phyloP scores from a whole-genome alignment of 495 filamentous ascomycete species.

The Hyphodiscus hymeniophilus region DNA sequence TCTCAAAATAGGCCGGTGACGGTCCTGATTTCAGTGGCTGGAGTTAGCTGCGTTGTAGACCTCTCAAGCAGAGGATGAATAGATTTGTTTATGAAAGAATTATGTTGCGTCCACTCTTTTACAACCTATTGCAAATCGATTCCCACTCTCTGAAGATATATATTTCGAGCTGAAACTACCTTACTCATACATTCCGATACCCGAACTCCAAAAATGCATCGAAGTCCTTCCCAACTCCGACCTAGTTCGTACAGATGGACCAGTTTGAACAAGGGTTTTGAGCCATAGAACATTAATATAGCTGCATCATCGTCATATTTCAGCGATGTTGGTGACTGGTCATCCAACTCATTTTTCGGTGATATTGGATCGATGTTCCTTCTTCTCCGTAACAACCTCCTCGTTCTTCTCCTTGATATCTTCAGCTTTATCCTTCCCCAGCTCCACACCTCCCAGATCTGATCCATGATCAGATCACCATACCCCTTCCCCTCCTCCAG shows the following conservation, averaged over 20 bases:
- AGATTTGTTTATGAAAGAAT: background rate
- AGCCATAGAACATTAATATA: too few relatives aligned
- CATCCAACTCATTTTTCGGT: conserved; percentile 11
- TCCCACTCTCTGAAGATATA: background rate
- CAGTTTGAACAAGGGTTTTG: too few relatives aligned
- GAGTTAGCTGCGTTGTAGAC: background rate
- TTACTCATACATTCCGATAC: too few relatives aligned
- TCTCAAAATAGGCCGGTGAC: background rate
- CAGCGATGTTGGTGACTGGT: too few relatives aligned
- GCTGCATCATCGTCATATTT: too few relatives aligned
- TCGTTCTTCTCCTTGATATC: conserved; percentile 20
- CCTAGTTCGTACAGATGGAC: too few relatives aligned
- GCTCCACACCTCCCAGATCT: conserved; percentile 77
- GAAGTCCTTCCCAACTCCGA: too few relatives aligned
- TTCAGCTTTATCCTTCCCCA: conserved; percentile 30
- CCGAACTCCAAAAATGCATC: too few relatives aligned
- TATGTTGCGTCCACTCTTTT: too few relatives aligned
- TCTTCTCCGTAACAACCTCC: conserved; percentile 26
- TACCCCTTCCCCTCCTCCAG: conserved; percentile 53
- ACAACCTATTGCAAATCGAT: background rate
- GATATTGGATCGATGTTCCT: conserved; percentile 8
- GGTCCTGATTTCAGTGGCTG: background rate
- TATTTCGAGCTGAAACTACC: background rate
- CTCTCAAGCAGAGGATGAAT: background rate
- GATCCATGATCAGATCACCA: conserved; percentile 71